Evolutionary conservation across 441 rosid genomes (phyloP).

Genomic region (Populus trichocarpa): DNA sequence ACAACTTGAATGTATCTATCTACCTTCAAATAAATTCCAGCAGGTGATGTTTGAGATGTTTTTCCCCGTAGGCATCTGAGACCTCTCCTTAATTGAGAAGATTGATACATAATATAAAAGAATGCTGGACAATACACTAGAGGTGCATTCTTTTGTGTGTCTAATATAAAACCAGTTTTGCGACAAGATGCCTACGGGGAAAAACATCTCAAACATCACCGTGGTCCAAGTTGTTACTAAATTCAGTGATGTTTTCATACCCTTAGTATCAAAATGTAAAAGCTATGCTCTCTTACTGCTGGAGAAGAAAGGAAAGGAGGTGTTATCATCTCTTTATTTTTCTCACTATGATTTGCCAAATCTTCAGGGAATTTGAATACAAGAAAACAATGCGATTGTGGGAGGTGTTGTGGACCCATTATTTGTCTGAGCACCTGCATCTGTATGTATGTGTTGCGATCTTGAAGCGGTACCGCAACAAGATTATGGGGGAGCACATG

Average conservation of each 20-base stretch:
- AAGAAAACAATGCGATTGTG: conserved; percentile 76
- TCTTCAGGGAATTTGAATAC: conserved; percentile 81
- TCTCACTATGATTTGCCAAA: not conserved
- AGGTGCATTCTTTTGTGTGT: not conserved
- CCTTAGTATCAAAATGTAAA: not conserved
- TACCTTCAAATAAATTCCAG: not conserved
- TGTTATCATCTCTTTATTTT: not conserved
- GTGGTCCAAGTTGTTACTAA: not conserved
- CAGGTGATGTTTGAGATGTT: not conserved
- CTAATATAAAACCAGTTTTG: too few relatives aligned
- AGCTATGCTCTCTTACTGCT: not conserved
- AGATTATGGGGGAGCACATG: conserved; percentile 91
- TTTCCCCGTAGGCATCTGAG: too few relatives aligned
- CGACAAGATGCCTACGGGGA: too few relatives aligned
- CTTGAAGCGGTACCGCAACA: conserved; percentile 79
- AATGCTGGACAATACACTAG: not conserved
- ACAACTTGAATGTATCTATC: not conserved
- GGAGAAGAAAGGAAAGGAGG: not conserved
- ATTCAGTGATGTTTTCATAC: not conserved
- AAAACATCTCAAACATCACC: not conserved
- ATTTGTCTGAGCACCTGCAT: conserved; percentile 89
- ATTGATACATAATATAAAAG: too few relatives aligned
- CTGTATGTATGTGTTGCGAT: conserved; percentile 82
- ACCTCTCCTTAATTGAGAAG: not conserved
- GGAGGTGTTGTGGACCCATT: conserved; percentile 94